Evolutionary conservation across 495 filamentous ascomycete species (phyloP), one percentile per base, ranked within the genome.

Genomic region (Hyaloscypha finlandica): DNA sequence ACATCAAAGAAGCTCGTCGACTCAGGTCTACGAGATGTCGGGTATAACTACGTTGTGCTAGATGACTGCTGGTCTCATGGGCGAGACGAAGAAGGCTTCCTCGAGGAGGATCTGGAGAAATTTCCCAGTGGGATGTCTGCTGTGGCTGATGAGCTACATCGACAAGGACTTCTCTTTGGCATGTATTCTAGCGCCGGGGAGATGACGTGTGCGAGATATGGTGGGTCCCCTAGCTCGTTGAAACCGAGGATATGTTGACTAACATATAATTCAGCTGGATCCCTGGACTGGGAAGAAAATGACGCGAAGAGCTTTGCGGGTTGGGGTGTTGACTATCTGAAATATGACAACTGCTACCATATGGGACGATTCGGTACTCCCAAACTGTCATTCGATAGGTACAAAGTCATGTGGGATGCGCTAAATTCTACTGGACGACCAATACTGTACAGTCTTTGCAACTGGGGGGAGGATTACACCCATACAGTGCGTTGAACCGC

Each of bases 51-150:
- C 70, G 76, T 88, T 37, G 79, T 84, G 8, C 68, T 88, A 3
- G 84, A 87, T 68, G 85, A 87, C 73, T 86, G 81, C 71, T 85
- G 82, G 82, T 83, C 80, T 11, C 69, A 70, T 54, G 82, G 82
- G 61, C 69, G 59, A 60, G 76, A 76, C 66, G 29, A 59, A 42
- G 75, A 63, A 37, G 54, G 59, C 11, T 64, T 39, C 22, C 59
- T 76, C 70, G 68, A 37, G 51, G 22, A 57, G 22, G 75, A 77
- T 55, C 33, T 54, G 2, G 33, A 55, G 2, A 76, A 73, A 48
- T 74, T 73, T 33, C 74, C 74, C 19, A 66, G 59, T 2, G 75
- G 68, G 12, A 77, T 79, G 71, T 71, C 69, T 22, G 60, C 60
- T 6, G 62, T 77, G 30, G 59, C 77, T 12, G 64, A 74, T 8